A percentile compares a stretch with the other conserved stretches of the same genome.
phyloP scores from a whole-genome alignment of 1,284 basidiomycete species.

The Leucoagaricus sp. region DNA sequence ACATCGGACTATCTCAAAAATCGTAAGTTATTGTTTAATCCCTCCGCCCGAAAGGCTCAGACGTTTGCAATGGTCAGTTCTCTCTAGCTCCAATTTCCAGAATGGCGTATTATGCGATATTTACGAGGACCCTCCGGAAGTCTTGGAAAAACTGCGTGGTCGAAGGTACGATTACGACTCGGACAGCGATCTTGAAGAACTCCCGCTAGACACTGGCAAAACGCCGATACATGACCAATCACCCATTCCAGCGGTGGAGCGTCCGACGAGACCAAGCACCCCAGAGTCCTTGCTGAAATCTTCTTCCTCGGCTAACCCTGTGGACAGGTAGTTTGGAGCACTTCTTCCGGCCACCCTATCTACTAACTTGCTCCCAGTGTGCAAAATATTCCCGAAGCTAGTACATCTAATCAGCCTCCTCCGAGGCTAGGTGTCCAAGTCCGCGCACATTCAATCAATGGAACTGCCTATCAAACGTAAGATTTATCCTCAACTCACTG shows the following conservation, averaged over 20 bases:
- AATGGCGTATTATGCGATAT: constrained; percentile 2
- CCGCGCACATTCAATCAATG: constrained; percentile 3
- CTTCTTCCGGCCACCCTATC: too few species aligned
- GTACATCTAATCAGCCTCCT: background rate
- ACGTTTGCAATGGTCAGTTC: background rate
- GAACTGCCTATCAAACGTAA: constrained; percentile 12
- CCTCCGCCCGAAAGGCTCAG: background rate
- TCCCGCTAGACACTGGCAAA: background rate
- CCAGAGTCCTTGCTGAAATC: too few species aligned
- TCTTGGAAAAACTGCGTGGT: background rate
- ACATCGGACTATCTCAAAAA: background rate
- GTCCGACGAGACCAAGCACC: too few species aligned
- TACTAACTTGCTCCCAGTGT: too few species aligned
- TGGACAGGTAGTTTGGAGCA: too few species aligned
- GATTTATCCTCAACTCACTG: background rate
- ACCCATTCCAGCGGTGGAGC: too few species aligned
- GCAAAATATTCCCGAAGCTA: too few species aligned
- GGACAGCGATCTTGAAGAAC: constrained; percentile 10
- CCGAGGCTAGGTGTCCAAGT: background rate
- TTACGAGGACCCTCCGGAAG: background rate
- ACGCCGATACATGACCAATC: too few species aligned
- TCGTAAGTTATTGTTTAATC: background rate
- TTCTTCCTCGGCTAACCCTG: too few species aligned
- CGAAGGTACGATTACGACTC: constrained; percentile 9
- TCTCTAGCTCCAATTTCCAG: constrained; percentile 1